phyloP scores from a whole-genome alignment of 2,329 filamentous ascomycete species.

The Ceratocystis destructans region DNA sequence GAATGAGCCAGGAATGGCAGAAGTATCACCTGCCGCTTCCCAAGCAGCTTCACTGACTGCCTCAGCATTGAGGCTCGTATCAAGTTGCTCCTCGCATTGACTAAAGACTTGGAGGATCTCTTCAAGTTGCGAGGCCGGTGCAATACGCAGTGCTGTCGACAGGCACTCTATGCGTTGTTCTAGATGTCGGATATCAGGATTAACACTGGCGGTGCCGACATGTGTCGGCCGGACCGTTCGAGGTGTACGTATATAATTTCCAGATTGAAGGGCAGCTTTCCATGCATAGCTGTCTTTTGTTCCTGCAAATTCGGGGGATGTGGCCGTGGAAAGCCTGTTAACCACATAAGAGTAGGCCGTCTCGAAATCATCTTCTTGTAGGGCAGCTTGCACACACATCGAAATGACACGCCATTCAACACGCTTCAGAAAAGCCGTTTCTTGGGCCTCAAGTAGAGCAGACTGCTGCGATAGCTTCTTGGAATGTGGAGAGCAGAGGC shows the following conservation, averaged over 20 bases:
- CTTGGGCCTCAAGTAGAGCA: conserved; percentile 21
- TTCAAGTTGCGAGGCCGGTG: conserved; percentile 54
- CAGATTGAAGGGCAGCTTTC: conserved; percentile 66
- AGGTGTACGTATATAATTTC: conserved; percentile 50
- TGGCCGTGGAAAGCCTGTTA: conserved; percentile 42
- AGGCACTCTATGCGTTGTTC: conserved; percentile 74
- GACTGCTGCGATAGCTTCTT: conserved; percentile 18
- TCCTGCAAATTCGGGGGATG: conserved; percentile 27
- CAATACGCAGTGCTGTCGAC: conserved; percentile 59
- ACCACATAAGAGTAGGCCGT: conserved; percentile 76
- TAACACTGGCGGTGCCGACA: conserved; percentile 44
- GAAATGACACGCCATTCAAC: conserved; percentile 57
- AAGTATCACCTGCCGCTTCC: conserved; percentile 50
- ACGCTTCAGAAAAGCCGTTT: conserved; percentile 26
- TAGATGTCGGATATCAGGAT: conserved; percentile 53
- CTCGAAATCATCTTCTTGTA: conserved; percentile 68
- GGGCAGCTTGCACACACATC: conserved; percentile 67
- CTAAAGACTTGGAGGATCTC: conserved; percentile 65
- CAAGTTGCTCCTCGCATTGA: conserved; percentile 64
- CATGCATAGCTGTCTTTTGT: conserved; percentile 43
- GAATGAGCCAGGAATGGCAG: conserved; percentile 44
- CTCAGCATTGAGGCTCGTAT: conserved; percentile 51
- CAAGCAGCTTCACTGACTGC: conserved; percentile 55
- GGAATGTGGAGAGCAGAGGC: conserved; percentile 22
- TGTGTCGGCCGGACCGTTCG: conserved; percentile 44